Conservation (phyloP, 495 filamentous ascomycete species). For the Umbilicaria muhlenbergii region DNA sequence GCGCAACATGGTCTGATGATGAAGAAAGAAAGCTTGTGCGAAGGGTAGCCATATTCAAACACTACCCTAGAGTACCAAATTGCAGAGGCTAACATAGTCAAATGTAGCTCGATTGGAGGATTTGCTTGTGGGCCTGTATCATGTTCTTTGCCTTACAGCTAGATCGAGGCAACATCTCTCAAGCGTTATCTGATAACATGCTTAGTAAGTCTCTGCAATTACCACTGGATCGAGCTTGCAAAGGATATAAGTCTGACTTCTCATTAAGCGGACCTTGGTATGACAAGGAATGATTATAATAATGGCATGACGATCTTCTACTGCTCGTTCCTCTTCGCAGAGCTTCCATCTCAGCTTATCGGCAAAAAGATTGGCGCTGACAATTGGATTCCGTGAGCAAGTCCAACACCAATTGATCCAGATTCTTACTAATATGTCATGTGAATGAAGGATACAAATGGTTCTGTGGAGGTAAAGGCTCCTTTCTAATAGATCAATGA, state of each 20-base stretch:
- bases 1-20: constrained; percentile 50
- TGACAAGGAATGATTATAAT: constrained; percentile 67
- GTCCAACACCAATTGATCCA: no score
- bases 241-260: background rate
- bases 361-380: constrained; percentile 66
- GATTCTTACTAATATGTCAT: no score
- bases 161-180: constrained; percentile 59
- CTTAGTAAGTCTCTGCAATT: constrained; percentile 28
- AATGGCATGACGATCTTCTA: constrained; percentile 61
- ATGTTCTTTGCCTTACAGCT: constrained; percentile 78
- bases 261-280: constrained; percentile 26
- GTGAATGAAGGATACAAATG: constrained; percentile 66
- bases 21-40: constrained; percentile 54
- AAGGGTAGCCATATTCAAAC: constrained; percentile 30
- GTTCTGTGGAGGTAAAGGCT: constrained; percentile 43
- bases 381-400: constrained; percentile 80
- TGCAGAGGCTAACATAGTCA: background rate
- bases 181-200: constrained; percentile 59
- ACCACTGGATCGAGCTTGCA: no score
- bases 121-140: constrained; percentile 51
- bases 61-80: background rate
- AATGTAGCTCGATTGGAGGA: constrained; percentile 34
- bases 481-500: no score
- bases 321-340: constrained; percentile 46
- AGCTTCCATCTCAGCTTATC: constrained; percentile 59